A percentile compares a stretch with the other conserved stretches of the same genome.
Evolutionary conservation across 345 rosid genomes (phyloP).

Genomic region (Clarkia xantiana): DNA sequence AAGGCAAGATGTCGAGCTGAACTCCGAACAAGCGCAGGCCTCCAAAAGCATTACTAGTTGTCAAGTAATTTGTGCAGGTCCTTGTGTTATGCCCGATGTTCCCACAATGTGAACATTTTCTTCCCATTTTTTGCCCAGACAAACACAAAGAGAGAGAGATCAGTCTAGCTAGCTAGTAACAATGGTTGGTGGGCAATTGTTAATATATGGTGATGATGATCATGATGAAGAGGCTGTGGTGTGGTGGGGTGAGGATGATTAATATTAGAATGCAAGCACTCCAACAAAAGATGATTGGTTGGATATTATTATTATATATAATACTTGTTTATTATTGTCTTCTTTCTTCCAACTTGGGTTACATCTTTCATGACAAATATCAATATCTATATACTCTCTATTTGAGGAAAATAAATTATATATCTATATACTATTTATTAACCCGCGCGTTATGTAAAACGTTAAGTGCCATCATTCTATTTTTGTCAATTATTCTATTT

Average conservation of each 20-base stretch:
- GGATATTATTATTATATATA: slow-evolving; percentile 19
- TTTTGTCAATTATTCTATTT: too few relatives aligned
- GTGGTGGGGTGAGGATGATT: slow-evolving; percentile 18
- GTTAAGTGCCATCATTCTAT: too few relatives aligned
- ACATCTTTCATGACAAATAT: not conserved
- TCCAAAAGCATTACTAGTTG: slow-evolving; percentile 8
- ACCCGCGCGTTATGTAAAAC: too few relatives aligned
- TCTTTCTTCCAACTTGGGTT: slow-evolving; percentile 20
- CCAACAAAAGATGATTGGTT: slow-evolving; percentile 37
- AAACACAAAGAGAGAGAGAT: slow-evolving; percentile 12
- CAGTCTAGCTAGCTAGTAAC: slow-evolving; percentile 4
- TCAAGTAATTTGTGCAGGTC: slow-evolving; percentile 28
- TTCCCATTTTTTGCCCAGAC: slow-evolving; percentile 38
- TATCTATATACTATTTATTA: too few relatives aligned
- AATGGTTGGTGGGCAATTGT: slow-evolving; percentile 4
- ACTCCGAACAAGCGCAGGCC: slow-evolving; percentile 49
- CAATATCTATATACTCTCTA: too few relatives aligned
- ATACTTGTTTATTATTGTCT: slow-evolving; percentile 3
- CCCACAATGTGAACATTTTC: slow-evolving; percentile 62
- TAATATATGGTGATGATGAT: slow-evolving; percentile 17
- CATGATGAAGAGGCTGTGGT: too few relatives aligned
- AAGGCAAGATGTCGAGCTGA: slow-evolving; percentile 20
- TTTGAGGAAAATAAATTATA: too few relatives aligned
- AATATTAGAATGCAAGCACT: slow-evolving; percentile 30
- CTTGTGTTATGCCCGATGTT: slow-evolving; percentile 55